These are phyloP conservation scores for Sporothrix curviconia DNA, from an alignment of 2,329 filamentous ascomycete species.

Conservation along the genomic window DNA sequence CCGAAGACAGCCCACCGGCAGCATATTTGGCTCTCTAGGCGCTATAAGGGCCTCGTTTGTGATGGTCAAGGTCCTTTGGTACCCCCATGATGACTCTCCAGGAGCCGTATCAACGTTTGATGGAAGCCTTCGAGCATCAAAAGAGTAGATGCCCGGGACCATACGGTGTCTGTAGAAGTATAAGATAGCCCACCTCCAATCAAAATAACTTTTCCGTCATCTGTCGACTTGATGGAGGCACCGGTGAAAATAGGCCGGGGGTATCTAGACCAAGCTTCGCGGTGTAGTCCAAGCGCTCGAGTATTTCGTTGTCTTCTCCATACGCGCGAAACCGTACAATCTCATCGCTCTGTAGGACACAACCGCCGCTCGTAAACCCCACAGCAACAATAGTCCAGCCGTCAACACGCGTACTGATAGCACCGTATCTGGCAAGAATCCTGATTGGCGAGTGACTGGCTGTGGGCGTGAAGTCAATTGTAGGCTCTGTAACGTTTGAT, in stretches of 20 bases:
- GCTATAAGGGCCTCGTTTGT: neutral
- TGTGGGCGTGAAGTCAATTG: conserved; percentile 11
- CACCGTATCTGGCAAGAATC: conserved; percentile 17
- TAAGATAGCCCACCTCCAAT: conserved; percentile 79
- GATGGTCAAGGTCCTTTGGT: conserved; percentile 11
- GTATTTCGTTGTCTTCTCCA: conserved; percentile 22
- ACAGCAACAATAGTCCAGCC: conserved; percentile 31
- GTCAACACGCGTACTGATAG: conserved; percentile 3
- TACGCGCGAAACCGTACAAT: conserved; percentile 37
- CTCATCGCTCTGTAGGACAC: conserved; percentile 45
- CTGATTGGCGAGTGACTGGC: neutral
- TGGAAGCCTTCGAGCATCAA: conserved; percentile 22
- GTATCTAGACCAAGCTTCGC: neutral
- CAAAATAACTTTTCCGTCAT: conserved; percentile 49
- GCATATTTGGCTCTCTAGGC: too few relatives aligned
- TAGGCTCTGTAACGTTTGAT: conserved; percentile 24
- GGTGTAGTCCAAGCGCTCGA: conserved; percentile 19
- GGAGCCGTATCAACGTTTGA: neutral
- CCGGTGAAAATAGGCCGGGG: conserved; percentile 65
- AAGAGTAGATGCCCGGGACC: conserved; percentile 57
- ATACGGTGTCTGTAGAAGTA: conserved; percentile 84
- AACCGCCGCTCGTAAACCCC: conserved; percentile 35
- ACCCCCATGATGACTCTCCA: neutral
- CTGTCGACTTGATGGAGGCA: conserved; percentile 46
- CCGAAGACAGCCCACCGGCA: neutral